Percentiles rank a stretch among this genome's conserved stretches.
Evolutionary conservation across 495 filamentous ascomycete genomes (phyloP).

Genomic region (Aspergillus egyptiacus): DNA sequence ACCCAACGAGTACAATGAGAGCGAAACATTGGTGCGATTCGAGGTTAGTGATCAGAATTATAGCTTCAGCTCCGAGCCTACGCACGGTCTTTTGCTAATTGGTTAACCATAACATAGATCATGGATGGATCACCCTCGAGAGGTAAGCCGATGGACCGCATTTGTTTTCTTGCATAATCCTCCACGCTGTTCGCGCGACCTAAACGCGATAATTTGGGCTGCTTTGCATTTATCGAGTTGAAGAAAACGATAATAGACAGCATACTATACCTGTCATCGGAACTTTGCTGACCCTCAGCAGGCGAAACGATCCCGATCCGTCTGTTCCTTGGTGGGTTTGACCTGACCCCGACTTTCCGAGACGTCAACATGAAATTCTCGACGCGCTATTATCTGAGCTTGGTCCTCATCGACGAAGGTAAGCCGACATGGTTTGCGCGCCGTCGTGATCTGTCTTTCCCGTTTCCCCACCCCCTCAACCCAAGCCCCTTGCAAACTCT

Average conservation of each 20-base stretch:
- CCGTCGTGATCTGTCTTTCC: slow-evolving; percentile 1
- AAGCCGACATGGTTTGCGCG: slow-evolving; percentile 21
- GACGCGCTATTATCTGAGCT: slow-evolving; percentile 92
- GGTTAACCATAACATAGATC: slow-evolving; percentile 51
- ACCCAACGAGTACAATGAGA: slow-evolving; percentile 99
- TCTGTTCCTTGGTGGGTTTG: slow-evolving; percentile 95
- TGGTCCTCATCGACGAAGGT: slow-evolving; percentile 97
- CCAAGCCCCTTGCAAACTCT: neutral
- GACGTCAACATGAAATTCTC: slow-evolving; percentile 99
- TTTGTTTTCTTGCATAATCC: neutral
- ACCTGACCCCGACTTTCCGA: slow-evolving; percentile 95
- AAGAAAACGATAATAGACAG: neutral
- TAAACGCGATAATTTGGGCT: neutral
- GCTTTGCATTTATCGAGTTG: neutral
- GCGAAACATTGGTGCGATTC: slow-evolving; percentile 94
- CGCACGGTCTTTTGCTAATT: slow-evolving; percentile 16
- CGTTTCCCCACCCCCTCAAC: neutral
- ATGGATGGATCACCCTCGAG: slow-evolving; percentile 97
- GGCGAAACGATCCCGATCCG: slow-evolving; percentile 97
- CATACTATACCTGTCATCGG: neutral
- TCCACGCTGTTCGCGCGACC: neutral
- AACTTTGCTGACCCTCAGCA: slow-evolving; percentile 31
- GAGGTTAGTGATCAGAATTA: slow-evolving; percentile 56
- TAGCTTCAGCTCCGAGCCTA: neutral
- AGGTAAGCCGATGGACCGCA: slow-evolving; percentile 44